Base-by-base conservation (phyloP, 2,329 filamentous ascomycete species). In the Rachicladosporium sp. region DNA sequence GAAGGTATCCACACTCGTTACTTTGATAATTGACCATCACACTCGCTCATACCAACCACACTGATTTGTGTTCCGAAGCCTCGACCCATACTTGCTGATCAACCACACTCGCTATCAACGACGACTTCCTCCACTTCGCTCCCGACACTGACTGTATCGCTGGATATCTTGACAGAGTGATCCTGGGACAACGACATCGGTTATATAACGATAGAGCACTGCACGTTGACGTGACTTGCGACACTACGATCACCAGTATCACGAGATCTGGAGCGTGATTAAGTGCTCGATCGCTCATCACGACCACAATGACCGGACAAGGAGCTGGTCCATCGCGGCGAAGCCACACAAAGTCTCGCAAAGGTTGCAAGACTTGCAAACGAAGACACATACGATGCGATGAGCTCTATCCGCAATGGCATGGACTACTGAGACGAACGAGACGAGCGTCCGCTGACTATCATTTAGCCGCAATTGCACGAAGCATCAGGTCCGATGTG, bases 301-400 rank as follows among this genome's bases (percentile, higher is more conserved):
- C 31, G 4, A 33, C 30, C 43, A 44, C 37, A 33, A 95, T 95
- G 88, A 84, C 87, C 69, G 86, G 87, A 66, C 85, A 86, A 59
- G 88, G 88, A 66, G 87, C 87, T 72, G 89, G 89, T 70, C 88
- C 89, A 62, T 88, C 89, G 60, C 70, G 78, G 55, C 76, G 76
- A 61, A 94, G 89, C 70, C 91, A 98, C 70, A 98, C 91, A 61
- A 98, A 98, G 71, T 96, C 89, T 55, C 81, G 91, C 59, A 96
- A 95, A 68, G 91, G 91, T 47, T 98, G 91, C 73, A 89, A 93
- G 57, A 94, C 87, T 46, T 98, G 91, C 75, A 98, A 98, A 67
- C 81, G 83, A 61, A 79, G 91, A 60, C 91, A 98, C 65, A 98
- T 98, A 60, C 78, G 91, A 55, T 98, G 91, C 66, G 91, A 98